phyloP scores from a whole-genome alignment of 768 basidiomycete species.

The Cystobasidium onofrii region DNA sequence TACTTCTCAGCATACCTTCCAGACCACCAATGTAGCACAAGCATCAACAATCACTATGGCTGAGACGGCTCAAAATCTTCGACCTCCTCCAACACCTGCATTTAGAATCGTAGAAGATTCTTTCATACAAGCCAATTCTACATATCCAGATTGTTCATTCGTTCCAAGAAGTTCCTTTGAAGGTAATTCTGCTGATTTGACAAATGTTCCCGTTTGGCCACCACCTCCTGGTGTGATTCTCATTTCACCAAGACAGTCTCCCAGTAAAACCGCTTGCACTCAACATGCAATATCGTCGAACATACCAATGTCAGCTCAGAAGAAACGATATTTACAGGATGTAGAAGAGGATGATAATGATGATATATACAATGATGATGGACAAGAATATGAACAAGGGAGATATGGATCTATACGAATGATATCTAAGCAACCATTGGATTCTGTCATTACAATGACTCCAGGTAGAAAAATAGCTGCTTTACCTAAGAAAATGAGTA shows the following conservation, averaged over 20 bases:
- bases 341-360: constrained; percentile 7
- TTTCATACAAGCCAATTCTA: neutral
- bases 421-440: neutral
- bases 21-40: neutral
- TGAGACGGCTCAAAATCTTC: neutral
- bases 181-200: constrained; percentile 10
- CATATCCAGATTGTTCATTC: neutral
- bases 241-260: constrained; percentile 19
- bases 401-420: neutral
- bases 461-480: constrained; percentile 17
- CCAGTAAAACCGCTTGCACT: neutral
- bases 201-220: constrained; percentile 21
- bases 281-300: neutral
- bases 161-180: constrained; percentile 10
- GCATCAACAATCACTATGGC: neutral
- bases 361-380: neutral
- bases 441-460: neutral
- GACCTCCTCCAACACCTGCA: neutral
- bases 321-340: neutral
- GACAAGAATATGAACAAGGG: neutral
- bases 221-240: constrained; percentile 25
- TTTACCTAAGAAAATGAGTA: constrained; percentile 9
- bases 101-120: constrained; percentile 13
- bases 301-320: neutral
- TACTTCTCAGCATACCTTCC: too few relatives aligned